Evolutionary conservation across 805 yeast species (phyloP), one percentile per base, ranked within the genome.

Genomic region (Myxozyma vanderwaltii): DNA sequence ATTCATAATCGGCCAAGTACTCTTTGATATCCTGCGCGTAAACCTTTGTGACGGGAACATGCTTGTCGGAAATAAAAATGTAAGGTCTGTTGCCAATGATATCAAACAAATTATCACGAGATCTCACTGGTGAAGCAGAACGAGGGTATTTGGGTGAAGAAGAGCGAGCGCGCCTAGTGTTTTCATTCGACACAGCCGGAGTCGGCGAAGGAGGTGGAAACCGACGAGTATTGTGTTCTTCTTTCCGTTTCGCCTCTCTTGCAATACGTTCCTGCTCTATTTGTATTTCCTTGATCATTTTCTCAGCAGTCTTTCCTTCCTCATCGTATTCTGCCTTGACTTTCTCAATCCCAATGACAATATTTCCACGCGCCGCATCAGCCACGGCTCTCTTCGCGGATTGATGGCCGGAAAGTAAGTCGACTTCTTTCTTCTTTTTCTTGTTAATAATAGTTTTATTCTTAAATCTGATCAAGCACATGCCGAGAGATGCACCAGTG

Each of bases 401-500:
- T 44, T 69, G 69, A 35, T 79, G 79, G 0, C 86, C 82, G 15
- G 40, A 19, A 7, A 51, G 39, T 7, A 52, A 21, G 39, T 63
- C 63, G 8, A 29, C 49, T n/a, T 39, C 40, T 38, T 40, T 49
- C 29, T 27, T 24, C n/a, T 31, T 24, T 8, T 26, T 47, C 35
- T 36, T 52, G 17, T 29, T 43, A 2, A 35, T 6, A 4, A 43
- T 19, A n/a, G 49, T 40, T 8, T 51, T 43, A 31, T 89, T 89
- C 58, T 79, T 85, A 72, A 80, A 91, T 59, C 80, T 77, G 53
- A 89, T 76, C 21, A 82, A 74, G 51, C 86, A 86, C 23, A 90
- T 76, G 8, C 96, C 94, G 41, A 91, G 72, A 0, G 96, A 91
- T 19, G 85, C 86, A 1, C 91, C 96, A 45, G 88, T 84, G 23